Conservation (phyloP, 768 basidiomycete genomes). For the Trametes gibbosa region DNA sequence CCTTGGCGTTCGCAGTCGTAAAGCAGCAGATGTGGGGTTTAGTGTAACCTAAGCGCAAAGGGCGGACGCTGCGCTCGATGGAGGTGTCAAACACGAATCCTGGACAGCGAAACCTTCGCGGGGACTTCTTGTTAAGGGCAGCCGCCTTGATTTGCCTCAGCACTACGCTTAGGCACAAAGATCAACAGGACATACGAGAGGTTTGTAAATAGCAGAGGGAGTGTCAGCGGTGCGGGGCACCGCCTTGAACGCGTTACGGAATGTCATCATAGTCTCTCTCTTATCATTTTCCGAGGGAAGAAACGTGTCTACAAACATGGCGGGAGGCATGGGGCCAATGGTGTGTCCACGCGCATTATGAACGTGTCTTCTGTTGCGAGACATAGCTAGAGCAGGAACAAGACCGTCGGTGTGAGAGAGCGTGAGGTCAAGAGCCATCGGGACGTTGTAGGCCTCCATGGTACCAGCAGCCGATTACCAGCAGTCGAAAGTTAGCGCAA, state of each 20-base stretch:
- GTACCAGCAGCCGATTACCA: too few relatives aligned
- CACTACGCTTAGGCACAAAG: background rate
- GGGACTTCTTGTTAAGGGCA: background rate
- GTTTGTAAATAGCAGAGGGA: background rate
- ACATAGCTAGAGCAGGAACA: background rate
- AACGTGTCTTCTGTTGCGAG: background rate
- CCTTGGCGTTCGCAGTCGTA: background rate
- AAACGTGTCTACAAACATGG: background rate
- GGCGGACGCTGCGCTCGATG: background rate
- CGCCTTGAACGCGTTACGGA: background rate
- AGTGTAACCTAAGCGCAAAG: background rate
- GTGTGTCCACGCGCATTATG: background rate
- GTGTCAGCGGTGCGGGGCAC: background rate
- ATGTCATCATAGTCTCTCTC: background rate
- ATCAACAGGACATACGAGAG: background rate
- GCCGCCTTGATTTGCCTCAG: conserved; percentile 18
- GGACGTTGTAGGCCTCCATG: background rate
- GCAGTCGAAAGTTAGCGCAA: too few relatives aligned
- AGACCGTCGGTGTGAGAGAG: background rate
- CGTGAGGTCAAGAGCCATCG: background rate
- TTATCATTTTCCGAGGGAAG: background rate
- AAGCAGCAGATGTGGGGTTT: conserved; percentile 13
- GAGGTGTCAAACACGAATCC: conserved; percentile 3
- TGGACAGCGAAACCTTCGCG: background rate
- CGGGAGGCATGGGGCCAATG: conserved; percentile 14